A percentile compares a stretch with the other conserved stretches of the same genome.
Evolutionary conservation across 352 stramenopile species (phyloP).

Genomic region (Pythium biforme): DNA sequence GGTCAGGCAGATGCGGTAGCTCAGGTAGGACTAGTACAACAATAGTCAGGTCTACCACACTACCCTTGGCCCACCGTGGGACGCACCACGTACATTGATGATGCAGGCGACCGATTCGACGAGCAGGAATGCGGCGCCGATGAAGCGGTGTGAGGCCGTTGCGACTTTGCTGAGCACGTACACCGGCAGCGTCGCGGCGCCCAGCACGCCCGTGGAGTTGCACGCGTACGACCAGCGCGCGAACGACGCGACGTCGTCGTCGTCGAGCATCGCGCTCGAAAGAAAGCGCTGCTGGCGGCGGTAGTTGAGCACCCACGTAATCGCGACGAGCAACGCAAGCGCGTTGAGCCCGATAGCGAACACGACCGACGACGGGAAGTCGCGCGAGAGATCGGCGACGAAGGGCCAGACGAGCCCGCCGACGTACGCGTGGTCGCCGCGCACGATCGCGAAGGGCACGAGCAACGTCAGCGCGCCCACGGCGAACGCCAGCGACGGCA

Average conservation of each 20-base stretch:
- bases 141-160: conserved; percentile 38
- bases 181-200: conserved; percentile 40
- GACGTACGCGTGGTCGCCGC: conserved; percentile 32
- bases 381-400: conserved; percentile 54
- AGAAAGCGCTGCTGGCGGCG: conserved; percentile 51
- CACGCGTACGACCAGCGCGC: conserved; percentile 39
- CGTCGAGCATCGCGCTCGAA: conserved; percentile 35
- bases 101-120: conserved; percentile 53
- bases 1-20: conserved; percentile 51
- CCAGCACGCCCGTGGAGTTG: conserved; percentile 37
- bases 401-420: conserved; percentile 56
- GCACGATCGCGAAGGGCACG: conserved; percentile 15
- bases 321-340: conserved; percentile 43
- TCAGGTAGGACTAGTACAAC: conserved; percentile 48
- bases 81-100: conserved; percentile 43
- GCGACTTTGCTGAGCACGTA: conserved; percentile 42
- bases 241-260: conserved; percentile 27
- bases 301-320: conserved; percentile 62
- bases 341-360: conserved; percentile 50
- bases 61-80: no score
- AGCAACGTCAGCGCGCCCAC: conserved; percentile 18
- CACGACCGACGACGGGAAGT: conserved; percentile 47
- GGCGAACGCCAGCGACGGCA: conserved; percentile 21
- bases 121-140: conserved; percentile 47
- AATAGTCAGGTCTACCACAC: not conserved